These are phyloP conservation scores for Pichia cactophila DNA, from an alignment of 1,139 yeast species.

Conservation along the genomic window DNA sequence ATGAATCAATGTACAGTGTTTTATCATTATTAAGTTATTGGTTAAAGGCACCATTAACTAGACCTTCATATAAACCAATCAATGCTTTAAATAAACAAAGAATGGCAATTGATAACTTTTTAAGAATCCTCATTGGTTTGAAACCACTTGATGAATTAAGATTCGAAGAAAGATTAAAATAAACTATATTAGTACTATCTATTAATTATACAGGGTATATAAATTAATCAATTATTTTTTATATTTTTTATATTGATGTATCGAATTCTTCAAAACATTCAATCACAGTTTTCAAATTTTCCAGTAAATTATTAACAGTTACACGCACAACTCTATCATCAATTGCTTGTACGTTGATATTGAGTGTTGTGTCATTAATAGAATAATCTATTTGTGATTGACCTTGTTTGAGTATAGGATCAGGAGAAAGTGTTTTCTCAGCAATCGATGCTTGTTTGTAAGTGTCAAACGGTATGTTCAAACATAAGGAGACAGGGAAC, in stretches of 20 bases:
- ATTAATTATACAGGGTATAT: neutral
- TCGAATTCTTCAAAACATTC: conserved; percentile 65
- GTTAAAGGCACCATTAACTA: conserved; percentile 93
- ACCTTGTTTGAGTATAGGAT: conserved; percentile 65
- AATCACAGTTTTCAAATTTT: conserved; percentile 53
- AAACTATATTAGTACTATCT: conserved; percentile 7
- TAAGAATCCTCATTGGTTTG: conserved; percentile 84
- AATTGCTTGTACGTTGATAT: conserved; percentile 43
- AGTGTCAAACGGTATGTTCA: conserved; percentile 54
- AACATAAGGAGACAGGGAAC: conserved; percentile 3
- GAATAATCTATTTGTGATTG: conserved; percentile 29
- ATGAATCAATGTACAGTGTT: conserved; percentile 73
- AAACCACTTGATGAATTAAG: conserved; percentile 87
- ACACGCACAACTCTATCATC: conserved; percentile 63
- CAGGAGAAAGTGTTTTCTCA: conserved; percentile 53
- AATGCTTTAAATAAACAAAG: conserved; percentile 95
- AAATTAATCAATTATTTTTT: neutral
- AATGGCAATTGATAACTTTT: conserved; percentile 81
- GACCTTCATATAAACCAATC: conserved; percentile 85
- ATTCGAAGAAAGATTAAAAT: conserved; percentile 79
- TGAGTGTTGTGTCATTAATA: conserved; percentile 22
- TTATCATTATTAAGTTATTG: conserved; percentile 86
- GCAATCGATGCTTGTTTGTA: conserved; percentile 59
- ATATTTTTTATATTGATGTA: neutral
- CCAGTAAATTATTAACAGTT: conserved; percentile 61